Conservation (phyloP, 176 grass and related monocot genomes). For the Bothriochloa decipiens region DNA sequence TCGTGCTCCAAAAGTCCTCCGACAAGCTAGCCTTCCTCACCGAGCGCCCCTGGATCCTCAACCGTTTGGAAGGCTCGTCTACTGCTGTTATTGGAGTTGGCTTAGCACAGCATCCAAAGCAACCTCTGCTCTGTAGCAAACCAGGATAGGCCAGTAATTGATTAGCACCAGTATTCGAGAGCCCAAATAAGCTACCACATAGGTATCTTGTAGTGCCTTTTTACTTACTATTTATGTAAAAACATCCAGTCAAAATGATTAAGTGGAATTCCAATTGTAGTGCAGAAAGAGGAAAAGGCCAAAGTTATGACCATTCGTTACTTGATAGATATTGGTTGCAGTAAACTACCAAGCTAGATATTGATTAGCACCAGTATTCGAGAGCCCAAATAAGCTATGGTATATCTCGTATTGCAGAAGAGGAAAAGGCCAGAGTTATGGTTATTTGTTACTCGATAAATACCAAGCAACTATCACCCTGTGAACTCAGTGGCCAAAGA, state of each 20-base stretch:
- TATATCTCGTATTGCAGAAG: not conserved
- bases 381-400: too few species aligned
- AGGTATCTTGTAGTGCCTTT: too few species aligned
- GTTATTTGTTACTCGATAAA: not conserved
- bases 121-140: slow-evolving; percentile 99
- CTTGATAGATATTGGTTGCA: not conserved
- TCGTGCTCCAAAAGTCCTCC: slow-evolving; percentile 86
- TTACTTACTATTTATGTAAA: too few species aligned
- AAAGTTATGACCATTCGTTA: not conserved
- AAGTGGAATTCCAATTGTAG: not conserved
- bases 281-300: slow-evolving; percentile 1
- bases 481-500: not conserved
- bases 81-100: slow-evolving; percentile 76
- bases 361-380: too few species aligned
- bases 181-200: not conserved
- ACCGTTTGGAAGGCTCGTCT: slow-evolving; percentile 83
- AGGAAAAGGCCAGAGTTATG: not conserved
- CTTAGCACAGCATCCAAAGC: slow-evolving; percentile 85
- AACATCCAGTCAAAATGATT: too few species aligned
- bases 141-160: slow-evolving; percentile 56
- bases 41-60: slow-evolving; percentile 76
- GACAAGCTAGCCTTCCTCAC: slow-evolving; percentile 60
- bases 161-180: slow-evolving; percentile 46
- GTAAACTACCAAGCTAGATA: not conserved
- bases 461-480: not conserved